These are phyloP conservation scores for Ceratobasidium sp. DNA, from an alignment of 1,284 basidiomycete genomes.

Conservation along the genomic window DNA sequence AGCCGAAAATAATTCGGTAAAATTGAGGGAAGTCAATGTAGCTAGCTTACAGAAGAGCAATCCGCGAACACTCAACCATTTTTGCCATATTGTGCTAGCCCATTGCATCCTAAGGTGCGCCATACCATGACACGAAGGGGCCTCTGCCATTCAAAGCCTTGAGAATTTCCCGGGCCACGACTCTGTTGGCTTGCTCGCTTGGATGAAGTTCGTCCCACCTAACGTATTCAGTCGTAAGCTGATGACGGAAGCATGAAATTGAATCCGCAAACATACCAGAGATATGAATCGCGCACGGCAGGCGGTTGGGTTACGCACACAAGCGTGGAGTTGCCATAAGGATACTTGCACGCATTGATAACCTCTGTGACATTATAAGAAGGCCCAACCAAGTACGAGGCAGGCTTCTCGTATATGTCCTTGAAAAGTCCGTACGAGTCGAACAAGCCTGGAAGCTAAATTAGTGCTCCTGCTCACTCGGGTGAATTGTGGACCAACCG, in stretches of 20 bases:
- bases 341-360: slow-evolving; percentile 54
- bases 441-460: slow-evolving; percentile 50
- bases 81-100: no score
- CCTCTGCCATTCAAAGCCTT: slow-evolving; percentile 1
- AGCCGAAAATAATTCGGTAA: background rate
- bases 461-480: slow-evolving; percentile 54
- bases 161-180: slow-evolving; percentile 11
- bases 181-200: slow-evolving; percentile 10
- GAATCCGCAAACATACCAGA: slow-evolving; percentile 34
- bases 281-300: slow-evolving; percentile 24
- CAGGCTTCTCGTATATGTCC: slow-evolving; percentile 63
- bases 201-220: slow-evolving; percentile 32
- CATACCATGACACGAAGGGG: slow-evolving; percentile 22
- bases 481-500: slow-evolving; percentile 49
- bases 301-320: slow-evolving; percentile 28
- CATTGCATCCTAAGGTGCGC: background rate
- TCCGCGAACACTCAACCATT: background rate
- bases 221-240: background rate
- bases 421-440: slow-evolving; percentile 60
- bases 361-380: slow-evolving; percentile 66
- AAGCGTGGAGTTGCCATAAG: slow-evolving; percentile 53
- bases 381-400: slow-evolving; percentile 66
- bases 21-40: background rate
- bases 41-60: background rate
- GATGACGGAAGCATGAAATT: background rate